Conservation (phyloP, 768 basidiomycete genomes). For the Pleurotus tuber-regium region DNA sequence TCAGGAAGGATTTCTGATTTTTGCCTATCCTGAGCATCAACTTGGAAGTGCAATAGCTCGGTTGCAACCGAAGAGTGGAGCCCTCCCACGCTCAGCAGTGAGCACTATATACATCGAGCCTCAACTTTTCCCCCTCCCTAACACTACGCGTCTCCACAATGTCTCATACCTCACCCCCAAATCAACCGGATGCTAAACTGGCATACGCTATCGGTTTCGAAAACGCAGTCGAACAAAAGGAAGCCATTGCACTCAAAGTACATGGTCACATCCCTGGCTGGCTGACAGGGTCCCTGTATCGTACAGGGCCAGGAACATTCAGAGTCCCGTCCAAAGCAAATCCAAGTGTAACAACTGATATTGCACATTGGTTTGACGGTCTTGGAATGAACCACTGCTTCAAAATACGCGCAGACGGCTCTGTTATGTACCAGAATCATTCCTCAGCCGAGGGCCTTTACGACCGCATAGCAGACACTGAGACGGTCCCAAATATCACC, state of each 20-base stretch:
- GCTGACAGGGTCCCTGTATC: constrained; percentile 32
- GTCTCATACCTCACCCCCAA: too few relatives aligned
- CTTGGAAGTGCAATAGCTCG: too few relatives aligned
- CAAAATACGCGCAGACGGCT: constrained; percentile 27
- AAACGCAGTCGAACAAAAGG: constrained; percentile 18
- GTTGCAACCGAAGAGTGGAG: too few relatives aligned
- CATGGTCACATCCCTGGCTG: constrained; percentile 29
- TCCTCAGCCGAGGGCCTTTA: constrained; percentile 27
- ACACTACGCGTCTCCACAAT: too few relatives aligned
- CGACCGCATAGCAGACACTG: constrained; percentile 18
- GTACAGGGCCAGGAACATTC: constrained; percentile 35
- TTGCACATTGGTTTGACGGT: constrained; percentile 41
- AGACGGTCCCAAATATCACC: constrained; percentile 9
- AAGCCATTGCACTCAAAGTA: constrained; percentile 19
- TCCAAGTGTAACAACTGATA: constrained; percentile 18
- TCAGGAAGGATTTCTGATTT: too few relatives aligned
- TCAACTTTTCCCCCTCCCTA: too few relatives aligned
- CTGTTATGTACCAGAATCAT: constrained; percentile 33
- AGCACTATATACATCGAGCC: too few relatives aligned
- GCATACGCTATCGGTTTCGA: constrained; percentile 13
- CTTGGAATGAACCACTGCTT: constrained; percentile 38
- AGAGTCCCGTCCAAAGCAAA: constrained; percentile 17
- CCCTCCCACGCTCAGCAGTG: too few relatives aligned
- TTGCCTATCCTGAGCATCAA: too few relatives aligned
- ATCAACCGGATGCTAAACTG: background rate